phyloP scores from a whole-genome alignment of 768 basidiomycete species.

The Podaxis sp. region DNA sequence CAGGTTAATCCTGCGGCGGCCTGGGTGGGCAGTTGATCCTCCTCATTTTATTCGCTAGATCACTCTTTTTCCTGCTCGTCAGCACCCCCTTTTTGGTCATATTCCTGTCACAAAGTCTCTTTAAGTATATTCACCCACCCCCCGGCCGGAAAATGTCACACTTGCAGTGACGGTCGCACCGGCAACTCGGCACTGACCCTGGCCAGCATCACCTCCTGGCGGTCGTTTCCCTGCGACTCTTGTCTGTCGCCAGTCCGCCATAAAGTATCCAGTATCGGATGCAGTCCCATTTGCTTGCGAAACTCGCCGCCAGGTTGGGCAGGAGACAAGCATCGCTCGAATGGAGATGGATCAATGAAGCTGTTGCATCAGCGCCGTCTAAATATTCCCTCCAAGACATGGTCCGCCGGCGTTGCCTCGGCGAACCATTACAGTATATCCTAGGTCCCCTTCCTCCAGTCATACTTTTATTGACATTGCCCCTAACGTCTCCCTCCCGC shows the following conservation, averaged over 20 bases:
- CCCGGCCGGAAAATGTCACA: conserved; percentile 8
- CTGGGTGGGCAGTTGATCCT: conserved; percentile 23
- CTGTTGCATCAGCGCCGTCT: conserved; percentile 20
- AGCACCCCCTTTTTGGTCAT: conserved; percentile 3
- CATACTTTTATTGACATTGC: conserved; percentile 15
- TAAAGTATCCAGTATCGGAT: conserved; percentile 19
- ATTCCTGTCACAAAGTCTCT: conserved; percentile 5
- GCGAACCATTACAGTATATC: conserved; percentile 91
- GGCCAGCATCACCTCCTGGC: conserved; percentile 15
- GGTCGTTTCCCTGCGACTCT: not conserved
- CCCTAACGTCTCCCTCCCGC: conserved; percentile 16
- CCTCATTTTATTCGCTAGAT: conserved; percentile 24
- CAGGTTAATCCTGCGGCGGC: conserved; percentile 18
- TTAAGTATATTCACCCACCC: conserved; percentile 13
- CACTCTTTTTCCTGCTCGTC: conserved; percentile 8
- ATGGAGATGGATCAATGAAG: conserved; percentile 43
- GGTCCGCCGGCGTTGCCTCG: conserved; percentile 57
- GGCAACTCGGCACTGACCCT: conserved; percentile 21
- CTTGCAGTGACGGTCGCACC: not conserved
- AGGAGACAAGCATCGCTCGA: conserved; percentile 37
- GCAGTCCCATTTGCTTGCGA: conserved; percentile 27
- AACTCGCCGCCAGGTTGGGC: conserved; percentile 32
- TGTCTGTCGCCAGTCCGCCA: not conserved
- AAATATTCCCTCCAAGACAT: conserved; percentile 37
- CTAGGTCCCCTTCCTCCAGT: conserved; percentile 51